Base-by-base conservation (phyloP, 345 rosid genomes). In the Euphorbia peplus region DNA sequence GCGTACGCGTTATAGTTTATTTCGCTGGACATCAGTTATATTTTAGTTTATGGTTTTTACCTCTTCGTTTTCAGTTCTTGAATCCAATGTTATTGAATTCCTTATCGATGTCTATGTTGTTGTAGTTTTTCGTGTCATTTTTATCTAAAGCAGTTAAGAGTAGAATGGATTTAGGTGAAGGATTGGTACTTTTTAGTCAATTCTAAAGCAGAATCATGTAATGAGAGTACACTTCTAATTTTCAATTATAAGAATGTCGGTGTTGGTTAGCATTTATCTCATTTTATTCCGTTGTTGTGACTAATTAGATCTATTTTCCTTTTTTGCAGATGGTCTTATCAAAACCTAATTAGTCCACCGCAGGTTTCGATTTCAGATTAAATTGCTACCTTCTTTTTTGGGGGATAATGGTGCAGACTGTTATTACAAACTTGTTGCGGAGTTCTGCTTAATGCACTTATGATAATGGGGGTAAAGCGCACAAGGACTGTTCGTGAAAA, bases 401-500 rank as follows among this genome's bases (percentile, higher is more conserved):
- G 46, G 65, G 50, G 35, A 11, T 46, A 50, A 13, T 29, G 58
- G 37, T 29, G 29, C 3, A 32, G 58, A 9, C 10, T 35, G 28
- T 60, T 24, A 14, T 60, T 24, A 14, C 44, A 19, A 24, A 44
- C 15, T 46, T 68, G 22, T n/a, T 3, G 64, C 25, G 14, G 44
- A 26, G 61, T 22, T n/a, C 37, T 8, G 7, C 48, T 52, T 39
- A 14, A 18, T 22, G 19, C 39, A 25, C 19, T 65, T 37, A 11
- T 52, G 24, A 9, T 65, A 7, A 72, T 65, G 70, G 70, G 70
- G 53, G 22, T 11, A 65, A 65, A 72, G 70, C 75, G 60, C 54
- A 42, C 57, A 30, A 72, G 64, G 30, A 56, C 28, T 48, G 39
- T 5, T 58, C 29, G 13, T 4, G 3, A 14, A 29, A 57, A 56